Conservation (phyloP, 352 stramenopile species). For the Poterioochromonas sp. region DNA sequence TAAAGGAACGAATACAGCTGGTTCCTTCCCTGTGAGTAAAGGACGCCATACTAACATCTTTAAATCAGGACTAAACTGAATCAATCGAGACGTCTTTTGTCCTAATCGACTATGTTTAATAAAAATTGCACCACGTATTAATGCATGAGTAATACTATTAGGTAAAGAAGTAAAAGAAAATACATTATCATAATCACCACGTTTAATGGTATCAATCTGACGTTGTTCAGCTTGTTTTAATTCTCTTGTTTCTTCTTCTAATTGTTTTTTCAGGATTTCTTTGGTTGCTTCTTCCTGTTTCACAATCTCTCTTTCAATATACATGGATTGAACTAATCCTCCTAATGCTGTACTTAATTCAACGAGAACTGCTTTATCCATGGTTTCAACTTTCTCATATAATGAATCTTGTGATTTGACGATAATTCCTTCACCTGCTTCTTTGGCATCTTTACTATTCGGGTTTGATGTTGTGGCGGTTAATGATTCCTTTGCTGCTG, state of each 20-base stretch:
- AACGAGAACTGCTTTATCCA: constrained; percentile 25
- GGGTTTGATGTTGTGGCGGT: not conserved
- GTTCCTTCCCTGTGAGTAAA: no score
- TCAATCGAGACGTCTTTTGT: not conserved
- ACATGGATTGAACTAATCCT: constrained; percentile 3
- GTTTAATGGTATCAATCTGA: not conserved
- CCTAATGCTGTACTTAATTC: constrained; percentile 18
- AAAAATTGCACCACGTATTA: not conserved
- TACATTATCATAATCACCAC: not conserved
- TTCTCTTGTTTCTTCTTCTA: not conserved
- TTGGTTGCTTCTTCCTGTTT: not conserved
- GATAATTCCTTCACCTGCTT: not conserved
- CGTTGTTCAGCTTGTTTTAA: not conserved
- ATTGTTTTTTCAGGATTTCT: not conserved
- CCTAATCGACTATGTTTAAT: not conserved
- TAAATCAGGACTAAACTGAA: not conserved
- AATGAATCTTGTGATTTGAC: not conserved
- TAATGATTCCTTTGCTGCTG: not conserved
- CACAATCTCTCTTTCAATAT: not conserved
- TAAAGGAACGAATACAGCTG: no score
- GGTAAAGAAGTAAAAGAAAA: not conserved
- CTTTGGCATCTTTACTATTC: not conserved
- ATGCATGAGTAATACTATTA: not conserved
- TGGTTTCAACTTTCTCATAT: not conserved
- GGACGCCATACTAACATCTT: not conserved